These are phyloP conservation scores for Fusarium nanum DNA, from an alignment of 2,329 filamentous ascomycete species.

Conservation along the genomic window DNA sequence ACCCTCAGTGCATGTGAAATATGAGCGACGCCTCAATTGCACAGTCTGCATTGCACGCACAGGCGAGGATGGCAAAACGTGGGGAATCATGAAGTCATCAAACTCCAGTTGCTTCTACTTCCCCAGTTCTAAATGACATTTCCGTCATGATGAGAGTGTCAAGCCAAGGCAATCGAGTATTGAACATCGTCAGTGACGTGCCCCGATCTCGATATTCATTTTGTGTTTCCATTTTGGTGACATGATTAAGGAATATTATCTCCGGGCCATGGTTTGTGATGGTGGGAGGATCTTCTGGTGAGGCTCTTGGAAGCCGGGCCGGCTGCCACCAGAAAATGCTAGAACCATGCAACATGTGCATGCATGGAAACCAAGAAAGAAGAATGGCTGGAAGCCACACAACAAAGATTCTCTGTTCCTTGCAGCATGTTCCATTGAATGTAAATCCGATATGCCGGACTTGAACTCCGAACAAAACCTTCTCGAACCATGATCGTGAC, in stretches of 20 bases:
- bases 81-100: slow-evolving; percentile 44
- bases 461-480: not conserved
- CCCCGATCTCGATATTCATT: slow-evolving; percentile 37
- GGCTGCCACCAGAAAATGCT: slow-evolving; percentile 39
- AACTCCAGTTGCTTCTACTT: slow-evolving; percentile 38
- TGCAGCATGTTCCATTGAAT: not conserved
- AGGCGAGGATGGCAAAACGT: slow-evolving; percentile 23
- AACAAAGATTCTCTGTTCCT: not conserved
- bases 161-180: slow-evolving; percentile 25
- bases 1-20: not conserved
- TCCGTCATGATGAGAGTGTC: slow-evolving; percentile 14
- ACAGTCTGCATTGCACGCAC: not conserved
- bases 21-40: not conserved
- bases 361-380: slow-evolving; percentile 26
- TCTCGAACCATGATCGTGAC: slow-evolving; percentile 2
- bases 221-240: slow-evolving; percentile 21
- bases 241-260: slow-evolving; percentile 28
- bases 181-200: slow-evolving; percentile 30
- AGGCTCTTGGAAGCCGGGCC: slow-evolving; percentile 41
- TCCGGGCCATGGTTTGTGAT: slow-evolving; percentile 25
- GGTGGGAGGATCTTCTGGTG: slow-evolving; percentile 34
- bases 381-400: slow-evolving; percentile 7
- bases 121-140: slow-evolving; percentile 28
- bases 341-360: slow-evolving; percentile 31
- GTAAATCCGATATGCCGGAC: not conserved